Conservation (phyloP, 768 basidiomycete species). For the Hysterangium stoloniferum region DNA sequence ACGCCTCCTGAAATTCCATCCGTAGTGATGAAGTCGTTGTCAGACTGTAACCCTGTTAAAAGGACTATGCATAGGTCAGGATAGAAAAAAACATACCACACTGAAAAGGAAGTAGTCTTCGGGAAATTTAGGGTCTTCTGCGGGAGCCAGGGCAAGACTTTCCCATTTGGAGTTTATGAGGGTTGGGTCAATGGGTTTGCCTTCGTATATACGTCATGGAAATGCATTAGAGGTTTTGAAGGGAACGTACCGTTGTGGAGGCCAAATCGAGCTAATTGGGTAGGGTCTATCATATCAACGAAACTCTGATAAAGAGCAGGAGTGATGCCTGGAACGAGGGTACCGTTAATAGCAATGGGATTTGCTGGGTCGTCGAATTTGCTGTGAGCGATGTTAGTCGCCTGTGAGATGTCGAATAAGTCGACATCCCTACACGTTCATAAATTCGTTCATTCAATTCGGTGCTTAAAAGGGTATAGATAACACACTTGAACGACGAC, state of each 20-base stretch:
- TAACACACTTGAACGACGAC: constrained; percentile 45
- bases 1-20: constrained; percentile 44
- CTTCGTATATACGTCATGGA: constrained; percentile 21
- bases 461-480: not conserved
- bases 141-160: constrained; percentile 50
- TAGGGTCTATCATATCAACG: constrained; percentile 44
- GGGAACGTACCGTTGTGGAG: constrained; percentile 46
- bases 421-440: constrained; percentile 43
- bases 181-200: constrained; percentile 39
- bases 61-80: not conserved
- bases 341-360: constrained; percentile 43
- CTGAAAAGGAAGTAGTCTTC: constrained; percentile 66
- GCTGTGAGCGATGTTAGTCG: constrained; percentile 54
- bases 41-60: constrained; percentile 29
- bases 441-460: not conserved
- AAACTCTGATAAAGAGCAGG: constrained; percentile 51
- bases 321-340: constrained; percentile 36
- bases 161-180: constrained; percentile 67
- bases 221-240: not conserved
- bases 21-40: constrained; percentile 56
- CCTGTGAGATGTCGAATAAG: constrained; percentile 46
- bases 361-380: constrained; percentile 46
- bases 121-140: constrained; percentile 40
- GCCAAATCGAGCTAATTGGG: constrained; percentile 52
- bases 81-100: constrained; percentile 32